phyloP scores from a whole-genome alignment of 83 land plant genomes.

The Picea mariana region DNA sequence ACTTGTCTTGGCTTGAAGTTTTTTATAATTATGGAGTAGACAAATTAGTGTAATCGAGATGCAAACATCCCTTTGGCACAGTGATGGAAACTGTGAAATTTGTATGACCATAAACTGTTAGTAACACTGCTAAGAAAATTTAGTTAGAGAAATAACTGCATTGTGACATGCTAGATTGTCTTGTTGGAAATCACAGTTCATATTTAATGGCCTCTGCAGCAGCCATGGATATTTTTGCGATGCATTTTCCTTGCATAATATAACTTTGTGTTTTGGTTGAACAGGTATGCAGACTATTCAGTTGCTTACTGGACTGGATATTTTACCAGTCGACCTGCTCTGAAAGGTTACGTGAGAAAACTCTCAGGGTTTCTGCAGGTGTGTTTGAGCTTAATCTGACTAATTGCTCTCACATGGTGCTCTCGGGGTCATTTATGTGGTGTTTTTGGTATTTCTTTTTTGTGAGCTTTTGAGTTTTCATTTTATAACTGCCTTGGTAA shows the following conservation, averaged over 20 bases:
- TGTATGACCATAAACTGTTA: not conserved
- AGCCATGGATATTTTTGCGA: not conserved
- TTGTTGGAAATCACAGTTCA: not conserved
- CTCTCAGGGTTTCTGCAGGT: conserved; percentile 28
- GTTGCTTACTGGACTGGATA: conserved; percentile 98
- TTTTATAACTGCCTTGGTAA: not conserved
- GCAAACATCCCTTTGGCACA: not conserved
- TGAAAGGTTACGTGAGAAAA: conserved; percentile 85
- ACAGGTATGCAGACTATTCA: conserved; percentile 84
- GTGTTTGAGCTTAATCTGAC: not conserved
- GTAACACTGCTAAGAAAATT: not conserved
- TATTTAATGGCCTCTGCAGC: not conserved
- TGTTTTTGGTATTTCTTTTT: not conserved
- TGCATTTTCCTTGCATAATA: not conserved
- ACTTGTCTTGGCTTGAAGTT: not conserved
- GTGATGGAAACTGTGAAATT: not conserved
- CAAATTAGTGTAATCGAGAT: not conserved
- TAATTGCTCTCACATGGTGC: not conserved
- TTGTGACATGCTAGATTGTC: not conserved
- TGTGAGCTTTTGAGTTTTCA: not conserved
- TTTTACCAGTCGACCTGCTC: conserved; percentile 84
- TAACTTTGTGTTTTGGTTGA: conserved; percentile 10
- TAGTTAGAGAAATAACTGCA: not conserved
- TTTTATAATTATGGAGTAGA: not conserved
- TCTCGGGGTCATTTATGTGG: not conserved